Base-by-base conservation (phyloP, 169 alveolate genomes). In the Babesia divergens region DNA sequence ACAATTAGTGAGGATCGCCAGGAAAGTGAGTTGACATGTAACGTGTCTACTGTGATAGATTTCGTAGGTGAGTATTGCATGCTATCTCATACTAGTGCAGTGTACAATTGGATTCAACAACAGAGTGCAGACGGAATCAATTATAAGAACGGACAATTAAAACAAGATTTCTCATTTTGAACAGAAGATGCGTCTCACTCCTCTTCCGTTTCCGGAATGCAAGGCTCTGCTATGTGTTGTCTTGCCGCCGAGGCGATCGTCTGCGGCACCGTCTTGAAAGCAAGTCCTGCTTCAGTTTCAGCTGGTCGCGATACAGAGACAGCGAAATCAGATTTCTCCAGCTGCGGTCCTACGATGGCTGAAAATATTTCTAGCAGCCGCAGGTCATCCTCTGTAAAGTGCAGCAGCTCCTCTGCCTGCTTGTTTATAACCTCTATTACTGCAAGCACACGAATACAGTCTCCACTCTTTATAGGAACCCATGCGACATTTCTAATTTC, bases 201-300 rank as follows among this genome's bases (percentile, higher is more conserved):
- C 46, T 62, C 72, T 49, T 62, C 72, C 29, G 72, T 62, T 62
- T 62, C 72, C 22, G 72, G 72, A 22, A 62, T 62, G 72, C 72
- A 62, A 14, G 72, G 72, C 72, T 62, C 72, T 16, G 72, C 26
- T 34, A 62, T 47, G 49, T 62, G 72, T 35, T 62, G 72, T 4
- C 72, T 26, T 4, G 59, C 4, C 1, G 76, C 59, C 7, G 54
- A 50, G 3, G 54, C 37, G 46, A 35, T 52, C 5, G 46, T 18
- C 66, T 47, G 77, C 43, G 66, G 67, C n/a, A 49, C 29, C 18
- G 69, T 76, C 53, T 79, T 72, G 51, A 79, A 79, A 18, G 87
- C 87, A 7, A 79, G 67, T 0, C 87, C 87, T 13, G 87, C 87
- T 65, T 79, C 87, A 32, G 87, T 79, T 38, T 47, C 69, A 42